Conservation (phyloP, 208 protist species). For the Wallacemonas sp. region DNA sequence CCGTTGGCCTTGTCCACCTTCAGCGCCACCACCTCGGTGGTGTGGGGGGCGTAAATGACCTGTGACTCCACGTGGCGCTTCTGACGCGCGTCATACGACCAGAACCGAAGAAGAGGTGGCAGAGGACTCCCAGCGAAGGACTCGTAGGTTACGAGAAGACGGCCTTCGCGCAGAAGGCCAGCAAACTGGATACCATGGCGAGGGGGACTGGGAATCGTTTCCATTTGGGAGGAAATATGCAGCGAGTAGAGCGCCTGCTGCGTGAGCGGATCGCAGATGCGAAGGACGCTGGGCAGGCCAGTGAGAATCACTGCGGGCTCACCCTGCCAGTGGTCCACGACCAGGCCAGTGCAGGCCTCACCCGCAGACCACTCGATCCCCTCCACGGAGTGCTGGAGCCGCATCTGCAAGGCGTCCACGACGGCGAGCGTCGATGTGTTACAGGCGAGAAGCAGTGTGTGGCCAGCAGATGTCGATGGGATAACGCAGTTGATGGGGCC, state of each 20-base stretch:
- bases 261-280: slow-evolving; percentile 81
- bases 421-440: slow-evolving; percentile 64
- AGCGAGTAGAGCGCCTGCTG: slow-evolving; percentile 88
- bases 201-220: slow-evolving; percentile 66
- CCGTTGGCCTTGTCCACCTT: slow-evolving; percentile 50
- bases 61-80: slow-evolving; percentile 74
- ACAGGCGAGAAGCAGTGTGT: slow-evolving; percentile 68
- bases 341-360: slow-evolving; percentile 60
- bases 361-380: slow-evolving; percentile 83
- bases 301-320: slow-evolving; percentile 76
- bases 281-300: slow-evolving; percentile 77
- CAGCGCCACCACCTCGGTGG: slow-evolving; percentile 54
- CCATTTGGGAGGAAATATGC: slow-evolving; percentile 87
- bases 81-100: slow-evolving; percentile 53
- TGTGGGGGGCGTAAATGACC: slow-evolving; percentile 78
- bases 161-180: slow-evolving; percentile 62
- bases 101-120: slow-evolving; percentile 77
- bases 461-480: slow-evolving; percentile 31
- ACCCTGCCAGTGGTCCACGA: slow-evolving; percentile 74
- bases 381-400: slow-evolving; percentile 52
- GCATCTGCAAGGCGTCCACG: slow-evolving; percentile 71
- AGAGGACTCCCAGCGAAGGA: slow-evolving; percentile 57
- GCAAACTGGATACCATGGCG: slow-evolving; percentile 81
- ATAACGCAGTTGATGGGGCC: slow-evolving; percentile 49
- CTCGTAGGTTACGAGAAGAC: slow-evolving; percentile 83